These are phyloP conservation scores for Penicillium hordei DNA, from an alignment of 2,329 filamentous ascomycete species.

Conservation along the genomic window DNA sequence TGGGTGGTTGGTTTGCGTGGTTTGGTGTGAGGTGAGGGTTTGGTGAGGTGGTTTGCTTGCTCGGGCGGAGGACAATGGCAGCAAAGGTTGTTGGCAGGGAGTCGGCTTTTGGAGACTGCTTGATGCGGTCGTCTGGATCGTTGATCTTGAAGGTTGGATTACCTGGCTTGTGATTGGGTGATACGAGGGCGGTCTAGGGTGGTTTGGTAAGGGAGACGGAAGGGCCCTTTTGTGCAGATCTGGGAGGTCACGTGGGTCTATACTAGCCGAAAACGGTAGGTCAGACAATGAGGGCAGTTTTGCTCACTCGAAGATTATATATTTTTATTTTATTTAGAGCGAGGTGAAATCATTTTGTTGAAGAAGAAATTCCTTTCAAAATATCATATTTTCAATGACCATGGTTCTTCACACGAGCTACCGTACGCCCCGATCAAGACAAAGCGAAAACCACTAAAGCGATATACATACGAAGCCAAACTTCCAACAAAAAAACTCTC, in stretches of 20 bases:
- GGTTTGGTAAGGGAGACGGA: background rate
- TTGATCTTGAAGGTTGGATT: constrained; percentile 29
- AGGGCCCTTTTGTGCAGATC: background rate
- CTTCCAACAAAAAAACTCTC: background rate
- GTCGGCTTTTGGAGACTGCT: constrained; percentile 8
- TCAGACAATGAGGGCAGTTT: background rate
- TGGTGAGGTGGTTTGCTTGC: background rate
- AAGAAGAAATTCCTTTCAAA: rapidly evolving
- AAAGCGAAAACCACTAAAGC: background rate
- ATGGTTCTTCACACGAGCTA: background rate
- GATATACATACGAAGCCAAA: constrained; percentile 5
- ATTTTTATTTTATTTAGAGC: background rate
- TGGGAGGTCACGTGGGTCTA: constrained; percentile 6
- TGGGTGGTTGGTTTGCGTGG: constrained; percentile 14
- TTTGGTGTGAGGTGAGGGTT: background rate
- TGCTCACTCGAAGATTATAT: background rate
- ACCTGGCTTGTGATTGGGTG: constrained; percentile 31
- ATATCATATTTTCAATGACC: background rate
- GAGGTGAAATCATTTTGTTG: rapidly evolving
- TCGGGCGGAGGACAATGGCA: background rate
- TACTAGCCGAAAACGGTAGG: background rate
- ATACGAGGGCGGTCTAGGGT: constrained; percentile 22
- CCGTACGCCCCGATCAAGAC: background rate
- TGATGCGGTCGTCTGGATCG: constrained; percentile 20
- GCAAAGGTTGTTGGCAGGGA: constrained; percentile 7